Percentiles rank a stretch among this genome's conserved stretches.
phyloP scores from a whole-genome alignment of 345 rosid genomes.

The Eucalyptus victrix region DNA sequence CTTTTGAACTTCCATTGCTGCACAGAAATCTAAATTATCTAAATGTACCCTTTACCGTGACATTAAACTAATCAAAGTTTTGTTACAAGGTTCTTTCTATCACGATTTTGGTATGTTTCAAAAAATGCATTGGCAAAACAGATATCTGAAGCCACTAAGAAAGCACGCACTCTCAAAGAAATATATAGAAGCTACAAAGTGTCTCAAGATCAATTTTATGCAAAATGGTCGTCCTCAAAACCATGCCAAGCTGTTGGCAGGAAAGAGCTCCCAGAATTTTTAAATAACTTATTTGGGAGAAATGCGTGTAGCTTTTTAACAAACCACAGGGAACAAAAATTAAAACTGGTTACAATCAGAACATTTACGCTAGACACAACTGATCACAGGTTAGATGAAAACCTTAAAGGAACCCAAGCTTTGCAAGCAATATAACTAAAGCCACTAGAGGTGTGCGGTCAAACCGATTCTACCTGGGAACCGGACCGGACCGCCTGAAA shows the following conservation, averaged over 20 bases:
- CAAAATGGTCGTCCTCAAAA: background rate
- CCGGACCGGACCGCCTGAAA: fast-evolving
- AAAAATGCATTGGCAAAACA: background rate
- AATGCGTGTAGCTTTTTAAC: background rate
- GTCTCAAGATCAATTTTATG: background rate
- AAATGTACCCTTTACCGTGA: background rate
- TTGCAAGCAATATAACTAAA: background rate
- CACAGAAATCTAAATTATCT: background rate
- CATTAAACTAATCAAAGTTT: background rate
- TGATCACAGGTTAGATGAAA: background rate
- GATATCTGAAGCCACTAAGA: background rate
- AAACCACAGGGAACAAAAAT: background rate
- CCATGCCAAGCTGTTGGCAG: background rate
- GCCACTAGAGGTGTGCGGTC: background rate
- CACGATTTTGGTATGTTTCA: background rate
- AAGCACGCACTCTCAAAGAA: background rate
- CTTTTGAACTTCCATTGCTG: background rate
- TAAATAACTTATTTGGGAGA: background rate
- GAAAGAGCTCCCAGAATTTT: background rate
- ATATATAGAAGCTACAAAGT: background rate
- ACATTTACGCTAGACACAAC: background rate
- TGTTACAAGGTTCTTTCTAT: background rate
- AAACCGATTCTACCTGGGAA: too few species aligned
- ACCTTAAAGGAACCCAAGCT: background rate
- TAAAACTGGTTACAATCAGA: background rate